These are phyloP conservation scores for Phytophthora citricola DNA, from an alignment of 352 stramenopile species.

Conservation along the genomic window DNA sequence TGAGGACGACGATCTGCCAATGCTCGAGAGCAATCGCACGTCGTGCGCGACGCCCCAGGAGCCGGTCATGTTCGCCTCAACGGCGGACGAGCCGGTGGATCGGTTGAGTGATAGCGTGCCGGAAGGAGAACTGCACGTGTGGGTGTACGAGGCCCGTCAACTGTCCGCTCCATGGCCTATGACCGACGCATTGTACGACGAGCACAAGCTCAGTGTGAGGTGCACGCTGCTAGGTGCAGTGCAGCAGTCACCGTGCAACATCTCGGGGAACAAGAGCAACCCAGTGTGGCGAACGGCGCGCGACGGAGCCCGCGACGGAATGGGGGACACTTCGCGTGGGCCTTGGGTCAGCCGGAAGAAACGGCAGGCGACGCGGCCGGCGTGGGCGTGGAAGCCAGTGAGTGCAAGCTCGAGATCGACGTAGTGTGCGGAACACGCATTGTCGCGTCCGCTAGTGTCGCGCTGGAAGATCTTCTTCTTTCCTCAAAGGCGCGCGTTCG, in stretches of 20 bases:
- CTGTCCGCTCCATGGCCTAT: constrained; percentile 46
- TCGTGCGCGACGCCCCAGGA: constrained; percentile 21
- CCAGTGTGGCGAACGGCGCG: constrained; percentile 47
- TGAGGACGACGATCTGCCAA: constrained; percentile 39
- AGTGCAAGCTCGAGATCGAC: constrained; percentile 59
- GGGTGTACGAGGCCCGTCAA: constrained; percentile 57
- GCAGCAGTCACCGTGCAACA: constrained; percentile 53
- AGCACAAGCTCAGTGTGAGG: constrained; percentile 51
- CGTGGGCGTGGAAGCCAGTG: constrained; percentile 26
- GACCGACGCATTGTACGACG: constrained; percentile 53
- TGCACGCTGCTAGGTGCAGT: constrained; percentile 52
- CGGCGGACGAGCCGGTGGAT: constrained; percentile 19
- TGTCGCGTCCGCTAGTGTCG: constrained; percentile 47
- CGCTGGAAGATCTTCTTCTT: constrained; percentile 39
- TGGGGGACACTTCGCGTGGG: constrained; percentile 54
- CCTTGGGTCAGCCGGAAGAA: constrained; percentile 37
- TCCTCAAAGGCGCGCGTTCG: constrained; percentile 29
- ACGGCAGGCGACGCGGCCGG: neutral
- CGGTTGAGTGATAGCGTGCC: constrained; percentile 35
- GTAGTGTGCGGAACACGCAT: constrained; percentile 61
- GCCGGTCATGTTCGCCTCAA: constrained; percentile 20
- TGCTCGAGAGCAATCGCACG: constrained; percentile 39
- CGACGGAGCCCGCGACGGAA: constrained; percentile 33
- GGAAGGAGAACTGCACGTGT: constrained; percentile 52
- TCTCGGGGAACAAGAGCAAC: constrained; percentile 44